phyloP scores from a whole-genome alignment of 2,329 filamentous ascomycete genomes.

The Gnomoniopsis sp. region DNA sequence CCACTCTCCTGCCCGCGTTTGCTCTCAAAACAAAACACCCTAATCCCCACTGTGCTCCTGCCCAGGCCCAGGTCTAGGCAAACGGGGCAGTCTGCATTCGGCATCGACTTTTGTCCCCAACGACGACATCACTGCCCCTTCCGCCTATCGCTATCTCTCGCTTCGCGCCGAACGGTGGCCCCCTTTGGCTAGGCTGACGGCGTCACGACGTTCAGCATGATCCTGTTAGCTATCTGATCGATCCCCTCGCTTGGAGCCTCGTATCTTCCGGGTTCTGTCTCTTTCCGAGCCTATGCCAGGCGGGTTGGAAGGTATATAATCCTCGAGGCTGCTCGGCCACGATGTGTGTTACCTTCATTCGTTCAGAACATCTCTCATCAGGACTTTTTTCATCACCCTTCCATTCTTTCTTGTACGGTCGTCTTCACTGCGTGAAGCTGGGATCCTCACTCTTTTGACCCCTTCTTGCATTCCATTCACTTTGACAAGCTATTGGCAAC shows the following conservation, averaged over 20 bases:
- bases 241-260: neutral
- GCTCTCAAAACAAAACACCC: neutral
- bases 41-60: neutral
- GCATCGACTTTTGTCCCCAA: neutral
- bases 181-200: neutral
- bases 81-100: neutral
- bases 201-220: neutral
- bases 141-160: neutral
- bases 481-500: neutral
- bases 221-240: neutral
- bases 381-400: conserved; percentile 1
- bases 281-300: neutral
- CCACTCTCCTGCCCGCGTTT: neutral
- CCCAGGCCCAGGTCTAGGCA: neutral
- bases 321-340: neutral
- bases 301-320: neutral
- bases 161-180: neutral
- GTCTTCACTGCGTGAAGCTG: conserved; percentile 21
- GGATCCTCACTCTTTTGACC: conserved; percentile 13
- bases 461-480: neutral
- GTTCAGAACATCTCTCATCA: conserved; percentile 11
- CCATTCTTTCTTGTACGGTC: conserved; percentile 14
- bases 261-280: neutral
- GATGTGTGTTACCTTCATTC: neutral
- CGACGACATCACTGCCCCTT: neutral